These are phyloP conservation scores for Phalaenopsis equestris DNA, from an alignment of 106 monocot species.

Conservation along the genomic window DNA sequence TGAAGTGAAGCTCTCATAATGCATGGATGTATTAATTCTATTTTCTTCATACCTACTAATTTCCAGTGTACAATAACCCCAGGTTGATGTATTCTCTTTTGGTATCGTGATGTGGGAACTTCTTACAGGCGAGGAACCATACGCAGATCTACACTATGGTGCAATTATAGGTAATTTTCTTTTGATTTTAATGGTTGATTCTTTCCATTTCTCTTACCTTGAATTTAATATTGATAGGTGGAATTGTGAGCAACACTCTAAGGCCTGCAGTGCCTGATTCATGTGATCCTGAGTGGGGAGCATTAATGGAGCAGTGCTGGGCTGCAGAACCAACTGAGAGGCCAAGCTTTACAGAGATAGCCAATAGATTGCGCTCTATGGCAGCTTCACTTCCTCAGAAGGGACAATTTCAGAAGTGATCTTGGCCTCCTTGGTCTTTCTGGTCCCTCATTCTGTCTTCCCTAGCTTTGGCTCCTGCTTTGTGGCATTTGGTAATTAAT, in stretches of 20 bases:
- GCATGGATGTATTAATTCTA: background rate
- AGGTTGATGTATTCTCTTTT: slow-evolving; percentile 96
- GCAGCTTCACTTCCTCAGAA: slow-evolving; percentile 31
- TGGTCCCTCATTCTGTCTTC: background rate
- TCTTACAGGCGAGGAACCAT: slow-evolving; percentile 84
- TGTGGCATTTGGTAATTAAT: background rate
- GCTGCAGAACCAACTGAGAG: slow-evolving; percentile 62
- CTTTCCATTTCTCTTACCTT: background rate
- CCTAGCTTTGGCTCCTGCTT: background rate
- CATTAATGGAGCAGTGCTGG: slow-evolving; percentile 90
- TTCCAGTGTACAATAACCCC: background rate
- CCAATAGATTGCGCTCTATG: slow-evolving; percentile 54
- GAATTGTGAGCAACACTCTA: slow-evolving; percentile 81
- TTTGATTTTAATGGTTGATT: background rate
- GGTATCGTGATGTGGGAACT: slow-evolving; percentile 97
- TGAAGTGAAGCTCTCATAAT: background rate
- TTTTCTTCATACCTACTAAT: background rate
- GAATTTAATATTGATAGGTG: slow-evolving; percentile 32
- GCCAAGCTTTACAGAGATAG: slow-evolving; percentile 77
- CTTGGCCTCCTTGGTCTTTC: background rate
- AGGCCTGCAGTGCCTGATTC: slow-evolving; percentile 67
- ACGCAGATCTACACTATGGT: slow-evolving; percentile 87
- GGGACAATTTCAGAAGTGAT: background rate
- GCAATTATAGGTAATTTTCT: slow-evolving; percentile 65
- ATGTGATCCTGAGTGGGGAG: slow-evolving; percentile 74